These are phyloP conservation scores for Pichia sporocuriosa DNA, from an alignment of 805 yeast genomes.

Conservation along the genomic window DNA sequence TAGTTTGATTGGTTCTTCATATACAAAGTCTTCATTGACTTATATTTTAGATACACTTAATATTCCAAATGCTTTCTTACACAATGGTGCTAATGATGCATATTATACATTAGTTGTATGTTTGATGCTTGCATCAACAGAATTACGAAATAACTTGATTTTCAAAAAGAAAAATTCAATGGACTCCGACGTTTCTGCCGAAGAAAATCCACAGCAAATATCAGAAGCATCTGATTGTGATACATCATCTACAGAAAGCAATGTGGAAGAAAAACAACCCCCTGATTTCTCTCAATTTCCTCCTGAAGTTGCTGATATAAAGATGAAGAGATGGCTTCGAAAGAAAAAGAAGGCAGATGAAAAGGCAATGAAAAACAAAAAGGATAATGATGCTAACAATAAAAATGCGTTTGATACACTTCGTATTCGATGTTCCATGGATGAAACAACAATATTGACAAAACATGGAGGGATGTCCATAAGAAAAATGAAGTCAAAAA, in stretches of 20 bases:
- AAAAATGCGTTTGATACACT: neutral
- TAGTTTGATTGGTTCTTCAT: slow-evolving; percentile 13
- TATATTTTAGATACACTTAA: slow-evolving; percentile 23
- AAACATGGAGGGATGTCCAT: slow-evolving; percentile 1
- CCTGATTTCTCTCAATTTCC: slow-evolving; percentile 3
- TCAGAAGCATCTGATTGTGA: no score
- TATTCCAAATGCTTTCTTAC: slow-evolving; percentile 26
- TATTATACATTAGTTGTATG: slow-evolving; percentile 26
- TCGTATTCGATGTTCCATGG: slow-evolving; percentile 16
- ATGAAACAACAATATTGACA: slow-evolving; percentile 13
- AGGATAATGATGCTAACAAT: neutral
- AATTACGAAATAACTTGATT: slow-evolving; percentile 19
- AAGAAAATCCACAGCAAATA: neutral
- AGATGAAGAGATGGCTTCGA: slow-evolving; percentile 5
- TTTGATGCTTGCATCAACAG: slow-evolving; percentile 24
- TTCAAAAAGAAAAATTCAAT: neutral
- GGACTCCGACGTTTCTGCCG: neutral
- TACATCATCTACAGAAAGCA: no score
- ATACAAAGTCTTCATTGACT: slow-evolving; percentile 17
- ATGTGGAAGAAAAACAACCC: neutral
- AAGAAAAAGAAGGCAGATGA: slow-evolving; percentile 1
- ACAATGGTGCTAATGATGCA: slow-evolving; percentile 30
- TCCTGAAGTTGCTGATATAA: slow-evolving; percentile 3
- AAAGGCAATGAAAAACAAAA: slow-evolving; percentile 8
- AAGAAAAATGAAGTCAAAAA: neutral